These are phyloP conservation scores for Colletotrichum sp. DNA, from an alignment of 2,329 filamentous ascomycete genomes.

Conservation along the genomic window DNA sequence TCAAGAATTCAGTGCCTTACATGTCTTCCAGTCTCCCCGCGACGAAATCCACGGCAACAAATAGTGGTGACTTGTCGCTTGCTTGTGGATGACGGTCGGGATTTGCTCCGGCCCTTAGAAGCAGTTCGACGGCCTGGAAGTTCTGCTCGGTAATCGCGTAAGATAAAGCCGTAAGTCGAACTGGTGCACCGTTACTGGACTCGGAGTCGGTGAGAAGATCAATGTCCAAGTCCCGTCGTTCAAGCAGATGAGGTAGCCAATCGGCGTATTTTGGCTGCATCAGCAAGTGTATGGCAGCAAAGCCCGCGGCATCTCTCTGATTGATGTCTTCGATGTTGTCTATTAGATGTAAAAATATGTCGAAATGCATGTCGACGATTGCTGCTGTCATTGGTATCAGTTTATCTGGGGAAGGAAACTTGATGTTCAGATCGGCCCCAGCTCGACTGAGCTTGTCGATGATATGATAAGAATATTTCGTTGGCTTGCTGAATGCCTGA, in stretches of 20 bases:
- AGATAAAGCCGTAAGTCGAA: conserved; percentile 21
- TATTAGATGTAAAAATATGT: conserved; percentile 17
- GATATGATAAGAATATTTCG: not conserved
- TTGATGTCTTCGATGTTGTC: not conserved
- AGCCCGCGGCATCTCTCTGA: conserved; percentile 18
- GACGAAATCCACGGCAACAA: not conserved
- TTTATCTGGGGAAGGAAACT: not conserved
- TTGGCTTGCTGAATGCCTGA: not conserved
- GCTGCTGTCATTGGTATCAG: conserved; percentile 14
- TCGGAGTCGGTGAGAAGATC: not conserved
- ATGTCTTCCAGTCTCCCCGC: not conserved
- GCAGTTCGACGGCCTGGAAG: conserved; percentile 19
- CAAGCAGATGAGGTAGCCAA: conserved; percentile 4
- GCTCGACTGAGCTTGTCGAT: not conserved
- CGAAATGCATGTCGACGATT: conserved; percentile 10
- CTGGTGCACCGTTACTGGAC: not conserved
- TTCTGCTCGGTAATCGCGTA: conserved; percentile 20
- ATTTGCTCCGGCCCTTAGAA: conserved; percentile 26
- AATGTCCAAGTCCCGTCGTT: not conserved
- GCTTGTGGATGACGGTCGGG: conserved; percentile 3
- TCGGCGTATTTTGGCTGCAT: conserved; percentile 18
- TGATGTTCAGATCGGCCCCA: not conserved
- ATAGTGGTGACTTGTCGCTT: not conserved
- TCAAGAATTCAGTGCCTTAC: not conserved
- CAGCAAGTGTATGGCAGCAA: conserved; percentile 18